Evolutionary conservation across 139 green algal genomes (phyloP).

Genomic region (Volvox africanus): DNA sequence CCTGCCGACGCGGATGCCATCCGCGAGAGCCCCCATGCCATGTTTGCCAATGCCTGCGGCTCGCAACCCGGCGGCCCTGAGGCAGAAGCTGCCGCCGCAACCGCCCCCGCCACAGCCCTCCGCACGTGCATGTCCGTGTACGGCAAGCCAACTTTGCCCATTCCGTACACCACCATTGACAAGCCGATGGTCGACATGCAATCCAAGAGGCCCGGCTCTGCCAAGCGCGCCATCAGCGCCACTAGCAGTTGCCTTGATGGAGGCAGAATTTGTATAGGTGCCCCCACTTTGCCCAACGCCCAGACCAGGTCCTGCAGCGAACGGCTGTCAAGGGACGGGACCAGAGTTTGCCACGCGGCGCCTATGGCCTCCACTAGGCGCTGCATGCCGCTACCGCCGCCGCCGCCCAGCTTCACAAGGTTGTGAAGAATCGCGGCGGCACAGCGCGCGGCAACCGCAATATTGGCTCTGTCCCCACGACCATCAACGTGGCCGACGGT

Average conservation of each 20-base stretch:
- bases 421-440: neutral
- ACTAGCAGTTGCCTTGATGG: constrained; percentile 3
- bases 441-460: neutral
- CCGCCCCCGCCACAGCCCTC: neutral
- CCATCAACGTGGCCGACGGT: neutral
- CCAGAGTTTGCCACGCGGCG: neutral
- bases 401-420: constrained; percentile 12
- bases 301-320: constrained; percentile 39
- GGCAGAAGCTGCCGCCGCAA: neutral
- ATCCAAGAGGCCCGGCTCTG: constrained; percentile 18
- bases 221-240: neutral
- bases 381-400: neutral
- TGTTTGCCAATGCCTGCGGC: constrained; percentile 15
- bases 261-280: neutral
- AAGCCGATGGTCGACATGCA: constrained; percentile 19
- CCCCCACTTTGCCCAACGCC: constrained; percentile 20
- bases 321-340: neutral
- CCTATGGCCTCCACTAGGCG: neutral
- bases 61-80: neutral
- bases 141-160: neutral
- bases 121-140: neutral
- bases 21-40: constrained; percentile 26
- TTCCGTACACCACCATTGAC: constrained; percentile 46
- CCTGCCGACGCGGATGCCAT: neutral
- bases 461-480: neutral